Percentiles rank a stretch among this genome's conserved stretches.
Conservation (phyloP, 176 grass and related monocot species). For the Rhynchospora pubera region DNA sequence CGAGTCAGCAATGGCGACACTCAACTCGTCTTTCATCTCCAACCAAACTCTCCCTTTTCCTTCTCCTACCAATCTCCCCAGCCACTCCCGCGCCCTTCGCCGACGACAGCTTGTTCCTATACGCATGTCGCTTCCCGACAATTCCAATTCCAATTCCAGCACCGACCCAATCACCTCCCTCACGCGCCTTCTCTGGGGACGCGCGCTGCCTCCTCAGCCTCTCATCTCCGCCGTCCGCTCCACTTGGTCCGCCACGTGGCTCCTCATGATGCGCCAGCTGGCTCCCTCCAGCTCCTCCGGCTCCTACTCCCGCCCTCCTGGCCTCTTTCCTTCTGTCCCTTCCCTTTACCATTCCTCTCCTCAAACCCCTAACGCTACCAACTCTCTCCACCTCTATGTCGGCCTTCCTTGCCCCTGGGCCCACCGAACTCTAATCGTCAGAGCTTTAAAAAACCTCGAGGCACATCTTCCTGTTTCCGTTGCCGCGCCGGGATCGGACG, state of each 20-base stretch:
- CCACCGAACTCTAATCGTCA: conserved; percentile 63
- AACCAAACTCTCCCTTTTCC: neutral
- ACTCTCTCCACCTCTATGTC: conserved; percentile 72
- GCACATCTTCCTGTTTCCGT: conserved; percentile 44
- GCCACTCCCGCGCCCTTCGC: neutral
- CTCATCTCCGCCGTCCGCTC: conserved; percentile 34
- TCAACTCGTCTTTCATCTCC: neutral
- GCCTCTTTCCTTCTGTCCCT: conserved; percentile 50
- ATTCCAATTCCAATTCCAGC: neutral
- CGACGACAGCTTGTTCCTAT: neutral
- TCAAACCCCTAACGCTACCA: conserved; percentile 11
- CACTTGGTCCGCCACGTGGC: conserved; percentile 49
- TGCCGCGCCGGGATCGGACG: conserved; percentile 52
- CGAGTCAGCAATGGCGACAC: neutral
- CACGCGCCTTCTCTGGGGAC: conserved; percentile 35
- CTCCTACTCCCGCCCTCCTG: conserved; percentile 49
- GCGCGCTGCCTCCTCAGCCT: conserved; percentile 23
- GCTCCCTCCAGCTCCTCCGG: conserved; percentile 54
- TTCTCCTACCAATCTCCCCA: neutral
- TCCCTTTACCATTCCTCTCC: conserved; percentile 3
- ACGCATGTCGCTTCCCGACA: neutral
- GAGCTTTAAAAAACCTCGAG: conserved; percentile 49
- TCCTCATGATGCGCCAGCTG: conserved; percentile 85
- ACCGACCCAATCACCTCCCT: conserved; percentile 30
- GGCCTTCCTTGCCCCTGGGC: conserved; percentile 87